Conservation (phyloP, 805 yeast species). For the Starmerella kuoi region DNA sequence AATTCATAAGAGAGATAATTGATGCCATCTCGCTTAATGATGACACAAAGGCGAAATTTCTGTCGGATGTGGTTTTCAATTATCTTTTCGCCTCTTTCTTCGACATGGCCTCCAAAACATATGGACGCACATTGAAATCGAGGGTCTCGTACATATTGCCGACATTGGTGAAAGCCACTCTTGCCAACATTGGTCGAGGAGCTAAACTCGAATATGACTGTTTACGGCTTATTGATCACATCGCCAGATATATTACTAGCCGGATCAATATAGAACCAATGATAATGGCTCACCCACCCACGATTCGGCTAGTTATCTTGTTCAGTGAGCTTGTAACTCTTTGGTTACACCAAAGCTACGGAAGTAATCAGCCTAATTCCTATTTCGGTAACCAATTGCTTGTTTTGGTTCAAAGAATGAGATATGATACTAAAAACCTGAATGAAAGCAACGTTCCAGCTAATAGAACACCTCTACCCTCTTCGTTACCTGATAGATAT, state of each 20-base stretch:
- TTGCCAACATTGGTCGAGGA: background rate
- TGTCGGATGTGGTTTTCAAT: background rate
- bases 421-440: no score
- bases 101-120: background rate
- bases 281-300: background rate
- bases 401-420: no score
- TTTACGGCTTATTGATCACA: background rate
- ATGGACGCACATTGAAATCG: background rate
- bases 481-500: no score
- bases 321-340: background rate
- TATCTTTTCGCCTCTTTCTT: background rate
- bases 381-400: background rate
- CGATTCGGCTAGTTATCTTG: background rate
- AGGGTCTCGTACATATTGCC: conserved; percentile 4
- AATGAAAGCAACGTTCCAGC: no score
- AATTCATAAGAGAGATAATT: background rate
- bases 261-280: background rate
- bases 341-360: background rate
- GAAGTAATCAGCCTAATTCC: background rate
- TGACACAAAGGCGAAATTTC: background rate
- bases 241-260: background rate
- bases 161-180: conserved; percentile 2
- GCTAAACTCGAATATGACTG: background rate
- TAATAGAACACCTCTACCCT: no score
- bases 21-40: background rate